Base-by-base conservation (phyloP, 106 monocot species). In the Dioscorea alata region DNA sequence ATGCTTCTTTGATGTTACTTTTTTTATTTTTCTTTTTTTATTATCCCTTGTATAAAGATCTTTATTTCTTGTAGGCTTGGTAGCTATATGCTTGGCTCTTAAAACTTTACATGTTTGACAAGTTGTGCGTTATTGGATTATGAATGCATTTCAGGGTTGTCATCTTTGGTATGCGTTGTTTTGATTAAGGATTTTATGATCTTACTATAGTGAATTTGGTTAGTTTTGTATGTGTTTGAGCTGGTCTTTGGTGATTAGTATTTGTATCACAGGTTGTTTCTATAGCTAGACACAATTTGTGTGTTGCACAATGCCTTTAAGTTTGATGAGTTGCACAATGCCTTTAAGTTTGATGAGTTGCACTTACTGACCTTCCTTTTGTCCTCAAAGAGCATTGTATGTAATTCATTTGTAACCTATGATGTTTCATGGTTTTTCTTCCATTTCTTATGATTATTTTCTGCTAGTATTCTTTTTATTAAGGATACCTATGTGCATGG, bases 331-430 rank as follows among this genome's bases (percentile, higher is more conserved):
- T 81, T 97, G 63, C 97, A 97, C 19, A 82, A 75, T 75, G 72
- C 76, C 65, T 73, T 87, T 56, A 97, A 97, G 64, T 97, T 97
- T 85, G 92, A 92, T 73, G 85, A 86, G 13, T 60, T 97, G 61
- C 92, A 97, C 65, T 74, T 97, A 63, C 89, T 97, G 13, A 73
- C 85, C 48, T 35, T 75, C 49, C 81, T 92, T 80, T 62, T 97
- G 49, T 97, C 92, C 21, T 75, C 78, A 8, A 74, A 72, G 65
- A 70, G 70, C 65, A 42, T 5, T 42, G 42, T 42, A 42, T 42
- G 42, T 42, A 42, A 42, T 42, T 42, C 42, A 42, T 42, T 42
- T 42, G 5, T 42, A 42, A 28, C 28, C 6, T 42, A 42, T 8
- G 10, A 42, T 42, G 9, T 6, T 42, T 42, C 0, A 5, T 3